phyloP scores from a whole-genome alignment of 352 stramenopile genomes.

The Peronosclerospora sorghi region DNA sequence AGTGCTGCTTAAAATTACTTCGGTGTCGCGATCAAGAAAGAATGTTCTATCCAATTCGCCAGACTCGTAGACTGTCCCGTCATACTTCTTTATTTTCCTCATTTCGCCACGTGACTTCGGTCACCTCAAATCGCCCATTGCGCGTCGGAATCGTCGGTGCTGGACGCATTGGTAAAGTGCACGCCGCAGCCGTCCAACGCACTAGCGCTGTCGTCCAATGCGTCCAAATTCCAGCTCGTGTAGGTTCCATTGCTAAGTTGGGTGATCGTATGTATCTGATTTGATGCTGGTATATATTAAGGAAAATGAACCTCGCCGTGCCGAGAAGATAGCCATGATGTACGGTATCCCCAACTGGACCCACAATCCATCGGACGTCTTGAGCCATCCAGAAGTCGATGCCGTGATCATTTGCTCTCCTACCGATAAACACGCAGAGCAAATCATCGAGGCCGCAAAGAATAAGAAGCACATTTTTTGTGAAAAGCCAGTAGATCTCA shows the following conservation, averaged over 20 bases:
- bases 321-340: conserved; percentile 22
- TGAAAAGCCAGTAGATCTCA: conserved; percentile 93
- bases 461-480: conserved; percentile 93
- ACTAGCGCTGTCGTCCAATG: conserved; percentile 34
- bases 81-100: conserved; percentile 1
- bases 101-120: conserved; percentile 8
- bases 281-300: too few species aligned
- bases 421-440: conserved; percentile 87
- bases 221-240: conserved; percentile 22
- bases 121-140: conserved; percentile 14
- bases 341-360: conserved; percentile 59
- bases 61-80: neutral
- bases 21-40: neutral
- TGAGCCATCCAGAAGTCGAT: conserved; percentile 88
- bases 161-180: conserved; percentile 56
- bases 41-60: conserved; percentile 6
- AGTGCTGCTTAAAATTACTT: too few species aligned
- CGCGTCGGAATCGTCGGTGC: conserved; percentile 60
- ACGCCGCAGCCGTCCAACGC: conserved; percentile 38
- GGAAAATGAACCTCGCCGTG: too few species aligned
- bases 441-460: conserved; percentile 88
- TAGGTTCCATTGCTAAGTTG: conserved; percentile 5
- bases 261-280: neutral
- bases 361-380: conserved; percentile 82
- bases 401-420: conserved; percentile 95